Evolutionary conservation across 2,329 filamentous ascomycete genomes (phyloP).

Genomic region (Cephalotrichum gorgonifer): DNA sequence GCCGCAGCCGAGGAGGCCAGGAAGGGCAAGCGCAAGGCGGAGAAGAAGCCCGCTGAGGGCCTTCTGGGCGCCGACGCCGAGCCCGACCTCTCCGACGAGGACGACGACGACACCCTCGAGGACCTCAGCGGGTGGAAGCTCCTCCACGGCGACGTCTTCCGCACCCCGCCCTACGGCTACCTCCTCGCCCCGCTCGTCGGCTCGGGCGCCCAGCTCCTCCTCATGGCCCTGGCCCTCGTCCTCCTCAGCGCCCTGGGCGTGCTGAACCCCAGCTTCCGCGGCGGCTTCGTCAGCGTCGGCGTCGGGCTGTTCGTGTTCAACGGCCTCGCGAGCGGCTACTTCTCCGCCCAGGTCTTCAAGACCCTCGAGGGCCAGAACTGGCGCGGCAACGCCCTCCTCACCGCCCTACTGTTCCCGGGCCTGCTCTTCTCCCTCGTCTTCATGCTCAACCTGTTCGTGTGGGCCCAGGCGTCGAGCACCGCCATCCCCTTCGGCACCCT

Average conservation of each 20-base stretch:
- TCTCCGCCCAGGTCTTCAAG: conserved; percentile 72
- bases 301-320: conserved; percentile 76
- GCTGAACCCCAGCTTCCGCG: conserved; percentile 80
- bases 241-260: conserved; percentile 65
- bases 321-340: conserved; percentile 78
- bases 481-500: conserved; percentile 77
- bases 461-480: conserved; percentile 81
- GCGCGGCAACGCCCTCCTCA: conserved; percentile 66
- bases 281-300: conserved; percentile 77
- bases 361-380: conserved; percentile 70
- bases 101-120: conserved; percentile 61
- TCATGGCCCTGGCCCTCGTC: conserved; percentile 67
- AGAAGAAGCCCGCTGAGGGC: conserved; percentile 42
- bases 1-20: conserved; percentile 52
- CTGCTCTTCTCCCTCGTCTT: conserved; percentile 66
- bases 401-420: conserved; percentile 69
- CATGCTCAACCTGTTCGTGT: conserved; percentile 78
- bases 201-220: conserved; percentile 77
- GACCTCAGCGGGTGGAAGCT: conserved; percentile 84
- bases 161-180: conserved; percentile 57
- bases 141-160: conserved; percentile 80
- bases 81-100: conserved; percentile 39
- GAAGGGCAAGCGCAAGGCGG: conserved; percentile 34
- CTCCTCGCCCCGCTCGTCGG: conserved; percentile 73
- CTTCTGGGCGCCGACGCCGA: conserved; percentile 50